These are phyloP conservation scores for Apiotrichum gracile DNA, from an alignment of 1,284 basidiomycete species.

Conservation along the genomic window DNA sequence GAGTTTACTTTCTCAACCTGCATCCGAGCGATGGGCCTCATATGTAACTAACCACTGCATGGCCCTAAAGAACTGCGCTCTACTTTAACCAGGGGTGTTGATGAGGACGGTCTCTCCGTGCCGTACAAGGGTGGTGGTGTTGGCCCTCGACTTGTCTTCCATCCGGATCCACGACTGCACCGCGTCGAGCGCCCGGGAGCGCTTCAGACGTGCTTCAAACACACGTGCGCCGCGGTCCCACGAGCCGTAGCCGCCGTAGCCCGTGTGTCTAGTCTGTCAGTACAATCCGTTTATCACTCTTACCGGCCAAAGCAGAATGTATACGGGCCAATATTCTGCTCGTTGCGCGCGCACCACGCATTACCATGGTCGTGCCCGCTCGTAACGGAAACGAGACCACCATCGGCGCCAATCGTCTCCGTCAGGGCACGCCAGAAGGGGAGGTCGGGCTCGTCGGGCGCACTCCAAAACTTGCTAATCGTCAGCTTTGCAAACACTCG, in stretches of 20 bases:
- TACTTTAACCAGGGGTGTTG: too few relatives aligned
- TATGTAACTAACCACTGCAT: too few relatives aligned
- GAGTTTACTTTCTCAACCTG: too few relatives aligned
- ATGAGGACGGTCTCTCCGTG: too few relatives aligned
- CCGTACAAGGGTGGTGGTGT: too few relatives aligned
- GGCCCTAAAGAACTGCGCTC: too few relatives aligned
- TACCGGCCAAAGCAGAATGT: conserved; percentile 10
- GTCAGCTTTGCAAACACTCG: not conserved
- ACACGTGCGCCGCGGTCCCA: conserved; percentile 10
- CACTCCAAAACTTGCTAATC: not conserved
- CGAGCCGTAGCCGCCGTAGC: conserved; percentile 10
- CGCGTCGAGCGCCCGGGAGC: too few relatives aligned
- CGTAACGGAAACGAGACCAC: conserved; percentile 13
- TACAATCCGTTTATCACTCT: not conserved
- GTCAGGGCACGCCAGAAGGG: conserved; percentile 11
- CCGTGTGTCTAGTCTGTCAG: conserved; percentile 7
- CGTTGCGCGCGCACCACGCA: conserved; percentile 20
- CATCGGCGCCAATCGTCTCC: not conserved
- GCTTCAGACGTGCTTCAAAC: not conserved
- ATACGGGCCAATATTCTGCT: conserved; percentile 5
- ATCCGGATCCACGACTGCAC: too few relatives aligned
- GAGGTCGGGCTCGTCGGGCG: not conserved
- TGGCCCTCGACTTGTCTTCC: too few relatives aligned
- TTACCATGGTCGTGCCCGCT: conserved; percentile 27
- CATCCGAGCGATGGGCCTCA: too few relatives aligned